Evolutionary conservation across 106 monocot species (phyloP).

Genomic region (Agapanthus africanus): DNA sequence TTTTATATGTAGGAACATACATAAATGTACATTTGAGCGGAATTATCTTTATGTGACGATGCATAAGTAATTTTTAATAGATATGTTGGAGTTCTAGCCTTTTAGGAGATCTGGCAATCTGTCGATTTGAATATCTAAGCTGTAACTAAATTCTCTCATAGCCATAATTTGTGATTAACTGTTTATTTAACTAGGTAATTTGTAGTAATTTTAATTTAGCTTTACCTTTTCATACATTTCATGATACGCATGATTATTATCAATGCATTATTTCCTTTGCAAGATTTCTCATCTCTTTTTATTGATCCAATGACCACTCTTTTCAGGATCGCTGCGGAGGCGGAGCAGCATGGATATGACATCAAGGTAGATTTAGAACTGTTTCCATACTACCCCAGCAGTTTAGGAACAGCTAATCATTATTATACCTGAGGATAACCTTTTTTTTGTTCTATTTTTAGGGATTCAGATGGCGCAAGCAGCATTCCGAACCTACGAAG

Average conservation of each 20-base stretch:
- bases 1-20: too few species aligned
- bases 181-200: not conserved
- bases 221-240: not conserved
- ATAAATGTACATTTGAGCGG: too few species aligned
- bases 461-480: conserved; percentile 31
- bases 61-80: too few species aligned
- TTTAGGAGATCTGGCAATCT: too few species aligned
- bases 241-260: not conserved
- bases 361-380: conserved; percentile 25
- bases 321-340: conserved; percentile 46
- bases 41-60: too few species aligned
- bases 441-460: conserved; percentile 3
- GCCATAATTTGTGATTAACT: too few species aligned
- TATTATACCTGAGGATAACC: not conserved
- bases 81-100: too few species aligned
- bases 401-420: too few species aligned
- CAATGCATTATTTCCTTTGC: not conserved
- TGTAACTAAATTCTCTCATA: too few species aligned
- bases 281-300: not conserved
- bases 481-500: conserved; percentile 40
- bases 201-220: not conserved
- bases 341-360: conserved; percentile 52
- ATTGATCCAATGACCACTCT: not conserved
- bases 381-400: not conserved
- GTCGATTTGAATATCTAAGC: too few species aligned